Base-by-base conservation (phyloP, 2,329 filamentous ascomycete species). In the Dactylellina parvicollis region DNA sequence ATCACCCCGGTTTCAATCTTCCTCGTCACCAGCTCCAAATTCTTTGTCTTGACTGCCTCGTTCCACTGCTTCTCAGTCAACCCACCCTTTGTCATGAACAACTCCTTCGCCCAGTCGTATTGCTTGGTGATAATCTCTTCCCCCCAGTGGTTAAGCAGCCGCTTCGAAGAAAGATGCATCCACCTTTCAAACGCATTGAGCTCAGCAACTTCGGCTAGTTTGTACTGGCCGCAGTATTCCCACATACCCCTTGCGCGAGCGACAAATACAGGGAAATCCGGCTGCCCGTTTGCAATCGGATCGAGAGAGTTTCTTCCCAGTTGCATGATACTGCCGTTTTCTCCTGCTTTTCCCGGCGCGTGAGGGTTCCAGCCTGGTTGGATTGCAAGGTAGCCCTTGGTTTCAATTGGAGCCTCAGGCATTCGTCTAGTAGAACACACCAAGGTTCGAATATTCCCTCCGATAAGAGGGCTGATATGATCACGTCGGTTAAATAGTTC, bases 151-250 rank as follows among this genome's bases (percentile, higher is more conserved):
- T 54, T 52, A n/a, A 73, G 18, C 10, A 65, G n/a, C 36, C 32
- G 38, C 14, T 42, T 50, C 4, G 42, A 42, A 0, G 49, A 36
- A 8, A 72, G 28, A 22, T 72, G 67, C 59, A 72, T 57, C 52
- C 54, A 59, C 16, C 55, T 46, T 20, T 72, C 59, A 24, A 65
- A 59, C 0, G 26, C 28, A 30, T 34, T 65, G 8, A 72, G 47
- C 22, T 20, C 40, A 2, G 40, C 67, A 14, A 65, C 54, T 22
- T 72, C 54, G 9, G 59, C 67, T 7, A 65, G 22, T 1, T 38
- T 22, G 30, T 73, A 73, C 24, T 73, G 69, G 8, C 69, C 69
- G 26, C 69, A 73, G 30, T 73, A 73, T 24, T 73, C 69, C 69
- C 69, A 73, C 18, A 44, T 36, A 36, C 40, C 54, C 9, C 24